These are phyloP conservation scores for Rubroboletus satanas DNA, from an alignment of 768 basidiomycete species.

Conservation along the genomic window DNA sequence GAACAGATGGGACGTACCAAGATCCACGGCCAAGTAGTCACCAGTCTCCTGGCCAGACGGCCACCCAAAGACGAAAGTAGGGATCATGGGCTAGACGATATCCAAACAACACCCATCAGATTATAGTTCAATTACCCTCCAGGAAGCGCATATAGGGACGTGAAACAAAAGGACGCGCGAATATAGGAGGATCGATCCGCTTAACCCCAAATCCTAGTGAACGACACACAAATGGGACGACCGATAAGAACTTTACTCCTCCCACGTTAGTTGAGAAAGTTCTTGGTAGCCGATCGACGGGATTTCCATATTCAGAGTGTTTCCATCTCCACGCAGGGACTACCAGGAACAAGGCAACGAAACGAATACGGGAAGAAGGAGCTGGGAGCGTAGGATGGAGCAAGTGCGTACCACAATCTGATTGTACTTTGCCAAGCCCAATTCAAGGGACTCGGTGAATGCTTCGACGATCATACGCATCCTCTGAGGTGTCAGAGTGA, in stretches of 20 bases:
- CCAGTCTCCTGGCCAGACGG: constrained; percentile 87
- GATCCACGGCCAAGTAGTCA: constrained; percentile 85
- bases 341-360: background rate
- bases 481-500: constrained; percentile 82
- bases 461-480: constrained; percentile 98
- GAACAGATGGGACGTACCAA: constrained; percentile 50
- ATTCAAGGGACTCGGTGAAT: constrained; percentile 87
- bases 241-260: background rate
- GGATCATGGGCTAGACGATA: constrained; percentile 79
- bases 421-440: constrained; percentile 74
- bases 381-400: background rate
- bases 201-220: background rate
- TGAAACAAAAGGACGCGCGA: background rate
- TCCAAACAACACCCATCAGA: constrained; percentile 10
- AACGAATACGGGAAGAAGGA: constrained; percentile 3
- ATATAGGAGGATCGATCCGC: background rate
- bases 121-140: background rate
- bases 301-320: background rate
- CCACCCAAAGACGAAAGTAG: constrained; percentile 95
- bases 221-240: background rate
- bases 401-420: constrained; percentile 80
- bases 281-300: background rate
- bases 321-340: constrained; percentile 2
- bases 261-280: background rate
- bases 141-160: constrained; percentile 1